Evolutionary conservation across 2,329 filamentous ascomycete species (phyloP), one percentile per base, ranked within the genome.

Genomic region (Epichloe amarillans): DNA sequence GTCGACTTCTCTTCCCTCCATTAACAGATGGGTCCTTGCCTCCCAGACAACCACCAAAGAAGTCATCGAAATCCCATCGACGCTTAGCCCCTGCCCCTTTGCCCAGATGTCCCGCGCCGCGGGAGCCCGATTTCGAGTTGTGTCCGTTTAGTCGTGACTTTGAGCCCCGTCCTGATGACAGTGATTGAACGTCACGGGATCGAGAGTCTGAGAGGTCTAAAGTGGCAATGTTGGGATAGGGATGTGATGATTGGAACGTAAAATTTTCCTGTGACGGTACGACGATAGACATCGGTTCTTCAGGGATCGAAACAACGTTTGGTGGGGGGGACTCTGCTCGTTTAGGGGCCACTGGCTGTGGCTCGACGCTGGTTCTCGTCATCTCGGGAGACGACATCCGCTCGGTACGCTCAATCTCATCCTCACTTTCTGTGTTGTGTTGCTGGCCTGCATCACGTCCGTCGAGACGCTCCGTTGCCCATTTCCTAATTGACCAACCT

Each of bases 1-100:
- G 76, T 48, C 77, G 69, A 49, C 66, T 71, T 52, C 77, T 68
- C 62, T 81, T 81, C 41, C 69, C 66, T 37, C 66, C 65, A 33
- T 67, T 68, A 14, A 72, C 71, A 55, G 76, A 75, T 36, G 72
- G 63, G 54, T 87, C 83, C 61, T 83, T 84, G 42, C 77, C 77
- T 53, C 75, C 75, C 47, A 85, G 64, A 55, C 79, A 80, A 49
- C 80, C 79, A 7, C 88, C 84, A 61, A 89, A 89, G 50, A 88
- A 82, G 60, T 90, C 86, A 23, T 80, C 79, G 59, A 86, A 77
- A 58, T 86, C 84, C 57, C 87, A 75, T 59, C 84, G 79, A 41
- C 86, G 76, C 65, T 91, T 91, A 57, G 80, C 75, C 2, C 86
- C 86, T 8, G 83, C 79, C 6, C 79, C 81, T 52, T 76, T 75